A percentile compares a stretch with the other conserved stretches of the same genome.
phyloP scores from a whole-genome alignment of 768 basidiomycete genomes.

The Butyriboletus loyo region DNA sequence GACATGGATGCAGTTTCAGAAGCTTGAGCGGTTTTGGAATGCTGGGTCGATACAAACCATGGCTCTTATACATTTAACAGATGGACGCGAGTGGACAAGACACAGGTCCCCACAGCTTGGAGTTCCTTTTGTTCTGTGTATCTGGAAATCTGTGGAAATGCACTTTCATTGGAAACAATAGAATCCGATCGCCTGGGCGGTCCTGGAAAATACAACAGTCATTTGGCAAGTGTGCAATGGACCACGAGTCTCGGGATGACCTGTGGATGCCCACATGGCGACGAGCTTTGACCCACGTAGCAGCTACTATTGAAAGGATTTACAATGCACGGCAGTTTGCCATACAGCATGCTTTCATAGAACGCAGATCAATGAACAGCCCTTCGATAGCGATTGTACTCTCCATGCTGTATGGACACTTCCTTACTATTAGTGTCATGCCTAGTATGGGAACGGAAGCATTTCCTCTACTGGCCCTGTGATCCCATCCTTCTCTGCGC shows the following conservation, averaged over 20 bases:
- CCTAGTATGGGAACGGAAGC: slow-evolving; percentile 21
- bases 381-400: neutral
- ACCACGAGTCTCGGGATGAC: neutral
- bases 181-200: neutral
- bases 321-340: neutral
- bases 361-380: neutral
- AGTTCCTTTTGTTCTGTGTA: slow-evolving; percentile 13
- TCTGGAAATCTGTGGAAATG: slow-evolving; percentile 5
- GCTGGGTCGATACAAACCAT: neutral
- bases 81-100: slow-evolving; percentile 8
- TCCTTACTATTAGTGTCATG: neutral
- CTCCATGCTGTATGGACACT: neutral
- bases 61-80: slow-evolving; percentile 10
- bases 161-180: slow-evolving; percentile 17
- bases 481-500: slow-evolving; percentile 20
- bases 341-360: neutral
- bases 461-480: slow-evolving; percentile 12
- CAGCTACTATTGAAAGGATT: neutral
- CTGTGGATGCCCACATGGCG: neutral
- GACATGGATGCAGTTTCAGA: slow-evolving; percentile 3
- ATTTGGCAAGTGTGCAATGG: neutral
- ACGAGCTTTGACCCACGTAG: slow-evolving; percentile 1
- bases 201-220: slow-evolving; percentile 8
- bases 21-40: neutral
- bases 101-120: slow-evolving; percentile 19